Conservation (phyloP, 176 grass and related monocot species). For the Dactylis glomerata region DNA sequence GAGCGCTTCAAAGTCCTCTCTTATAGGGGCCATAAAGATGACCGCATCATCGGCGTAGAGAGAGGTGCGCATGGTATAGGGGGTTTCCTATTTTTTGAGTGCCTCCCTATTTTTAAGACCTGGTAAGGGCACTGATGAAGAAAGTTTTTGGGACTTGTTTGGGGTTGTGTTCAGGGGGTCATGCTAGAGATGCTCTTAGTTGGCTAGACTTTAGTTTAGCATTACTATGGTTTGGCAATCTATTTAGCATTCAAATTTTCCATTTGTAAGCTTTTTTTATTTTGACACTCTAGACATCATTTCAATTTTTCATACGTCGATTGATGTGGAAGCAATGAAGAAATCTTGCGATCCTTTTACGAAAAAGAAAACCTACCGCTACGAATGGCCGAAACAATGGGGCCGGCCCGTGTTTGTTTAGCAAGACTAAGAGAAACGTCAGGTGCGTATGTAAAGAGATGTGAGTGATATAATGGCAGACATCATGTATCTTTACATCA, state of each 20-base stretch:
- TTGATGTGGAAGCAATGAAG: not conserved
- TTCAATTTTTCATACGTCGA: not conserved
- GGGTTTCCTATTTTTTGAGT: not conserved
- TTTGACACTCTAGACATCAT: not conserved
- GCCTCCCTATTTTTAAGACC: not conserved
- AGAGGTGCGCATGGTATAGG: not conserved
- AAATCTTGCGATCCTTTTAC: not conserved
- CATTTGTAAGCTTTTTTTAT: not conserved
- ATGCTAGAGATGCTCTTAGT: not conserved
- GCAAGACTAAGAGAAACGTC: not conserved
- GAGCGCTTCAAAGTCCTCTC: too few relatives aligned
- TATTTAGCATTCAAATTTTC: not conserved
- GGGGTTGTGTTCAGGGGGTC: not conserved
- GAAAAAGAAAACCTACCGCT: not conserved
- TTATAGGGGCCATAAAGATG: too few relatives aligned
- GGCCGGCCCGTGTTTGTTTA: not conserved
- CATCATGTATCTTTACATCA: conserved; percentile 9
- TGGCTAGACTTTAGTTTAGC: too few relatives aligned
- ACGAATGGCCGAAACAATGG: not conserved
- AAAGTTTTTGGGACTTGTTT: not conserved
- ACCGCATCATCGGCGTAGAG: too few relatives aligned
- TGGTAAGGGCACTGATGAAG: not conserved
- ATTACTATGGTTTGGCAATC: not conserved
- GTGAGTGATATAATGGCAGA: conserved; percentile 1
- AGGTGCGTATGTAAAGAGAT: not conserved